Base-by-base conservation (phyloP, 192 early-diverging fungal species). In the Chytriomyces hyalinus region DNA sequence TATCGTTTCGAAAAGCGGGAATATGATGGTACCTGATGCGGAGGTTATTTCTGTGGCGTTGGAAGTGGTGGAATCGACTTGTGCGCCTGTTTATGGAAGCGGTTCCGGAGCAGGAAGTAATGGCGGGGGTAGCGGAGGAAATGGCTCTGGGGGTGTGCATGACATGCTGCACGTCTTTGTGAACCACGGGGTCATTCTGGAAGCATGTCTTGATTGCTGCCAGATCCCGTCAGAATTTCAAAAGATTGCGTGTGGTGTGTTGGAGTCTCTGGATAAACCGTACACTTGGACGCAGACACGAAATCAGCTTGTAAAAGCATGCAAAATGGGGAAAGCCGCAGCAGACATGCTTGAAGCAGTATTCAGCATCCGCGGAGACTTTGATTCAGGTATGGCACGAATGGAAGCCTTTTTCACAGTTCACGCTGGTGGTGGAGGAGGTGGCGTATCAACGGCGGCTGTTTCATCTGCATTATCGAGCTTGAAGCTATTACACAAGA, bases 21-120 rank as follows among this genome's bases (percentile, higher is more conserved):
- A 77, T 67, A 93, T 91, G 90, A 87, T 94, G 50, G 50, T 71
- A 13, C 89, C 93, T 0, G 96, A 96, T 47, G 95, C 95, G 4
- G 97, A 98, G 80, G 87, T 96, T 1, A 80, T 98, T n/a, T 92
- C 92, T 36, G 90, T 94, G 1, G 91, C 92, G 6, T 90, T 78
- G 17, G 85, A 86, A 48, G 80, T 83, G 7, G 64, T 84, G 24
- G 80, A 81, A 26, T 46, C 69, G 11, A 53, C 63, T 10, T 71
- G 67, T 60, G 43, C 17, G 36, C 45, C 49, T 73, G n/a, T 61
- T 70, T 17, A 89, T 67, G 26, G 75, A 13, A 85, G 86, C 69
- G 86, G 87, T 6, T 80, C 87, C 1, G 87, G 90, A 46, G 36
- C 36, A 3, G 36, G 36, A 36, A 36, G 4, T 36, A 36, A 36